A percentile compares a stretch with the other conserved stretches of the same genome.
Conservation (phyloP, 306 rosid species). For the Cucumis melo region DNA sequence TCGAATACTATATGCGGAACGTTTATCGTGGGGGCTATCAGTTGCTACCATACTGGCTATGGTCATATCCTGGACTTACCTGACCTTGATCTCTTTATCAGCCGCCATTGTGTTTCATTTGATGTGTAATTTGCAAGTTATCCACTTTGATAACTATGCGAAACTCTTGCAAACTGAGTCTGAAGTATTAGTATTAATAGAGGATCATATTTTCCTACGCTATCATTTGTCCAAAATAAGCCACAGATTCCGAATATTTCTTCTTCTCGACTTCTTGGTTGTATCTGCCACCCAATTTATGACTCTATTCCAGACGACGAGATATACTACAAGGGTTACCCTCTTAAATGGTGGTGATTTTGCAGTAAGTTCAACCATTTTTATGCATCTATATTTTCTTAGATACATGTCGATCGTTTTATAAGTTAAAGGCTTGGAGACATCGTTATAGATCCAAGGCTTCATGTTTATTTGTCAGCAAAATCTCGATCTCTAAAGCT, state of each 20-base stretch:
- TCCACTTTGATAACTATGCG: constrained; percentile 35
- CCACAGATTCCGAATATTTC: constrained; percentile 35
- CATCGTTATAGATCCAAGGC: neutral
- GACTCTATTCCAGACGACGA: constrained; percentile 26
- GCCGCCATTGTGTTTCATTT: constrained; percentile 25
- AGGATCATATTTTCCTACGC: constrained; percentile 25
- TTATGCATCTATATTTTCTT: neutral
- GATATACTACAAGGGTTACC: constrained; percentile 12
- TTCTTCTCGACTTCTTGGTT: constrained; percentile 24
- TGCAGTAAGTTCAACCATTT: constrained; percentile 21
- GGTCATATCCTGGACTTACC: constrained; percentile 26
- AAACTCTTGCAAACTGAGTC: constrained; percentile 30
- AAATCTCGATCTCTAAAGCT: neutral
- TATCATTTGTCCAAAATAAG: constrained; percentile 35
- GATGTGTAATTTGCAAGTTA: constrained; percentile 38
- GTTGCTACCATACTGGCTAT: constrained; percentile 15
- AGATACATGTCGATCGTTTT: neutral
- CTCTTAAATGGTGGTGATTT: constrained; percentile 32
- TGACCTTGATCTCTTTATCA: constrained; percentile 17
- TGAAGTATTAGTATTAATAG: constrained; percentile 24
- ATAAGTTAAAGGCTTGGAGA: neutral
- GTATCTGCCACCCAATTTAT: constrained; percentile 26
- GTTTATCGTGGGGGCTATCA: constrained; percentile 18
- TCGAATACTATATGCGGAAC: constrained; percentile 5
- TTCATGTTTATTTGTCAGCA: neutral